phyloP scores from a whole-genome alignment of 2,329 filamentous ascomycete genomes.

The Tolypocladium pustulatum region DNA sequence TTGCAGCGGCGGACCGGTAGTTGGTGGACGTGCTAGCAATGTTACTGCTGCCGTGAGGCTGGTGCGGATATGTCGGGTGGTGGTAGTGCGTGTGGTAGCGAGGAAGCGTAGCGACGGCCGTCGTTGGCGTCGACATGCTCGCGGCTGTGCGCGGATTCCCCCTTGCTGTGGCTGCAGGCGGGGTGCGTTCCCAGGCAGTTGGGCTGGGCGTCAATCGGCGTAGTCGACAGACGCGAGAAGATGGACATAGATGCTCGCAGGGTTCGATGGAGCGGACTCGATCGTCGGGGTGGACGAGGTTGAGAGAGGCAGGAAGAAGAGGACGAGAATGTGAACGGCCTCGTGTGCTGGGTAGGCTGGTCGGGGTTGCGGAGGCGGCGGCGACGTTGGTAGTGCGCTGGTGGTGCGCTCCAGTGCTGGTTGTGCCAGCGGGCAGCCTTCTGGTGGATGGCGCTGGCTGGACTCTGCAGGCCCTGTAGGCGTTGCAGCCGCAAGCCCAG shows the following conservation, averaged over 20 bases:
- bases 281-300: neutral
- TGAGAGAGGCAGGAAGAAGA: neutral
- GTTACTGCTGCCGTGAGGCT: conserved; percentile 14
- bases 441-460: neutral
- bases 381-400: neutral
- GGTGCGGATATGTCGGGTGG: conserved; percentile 44
- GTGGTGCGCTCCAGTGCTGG: neutral
- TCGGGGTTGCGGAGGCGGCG: neutral
- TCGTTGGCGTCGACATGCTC: conserved; percentile 71
- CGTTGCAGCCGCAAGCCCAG: neutral
- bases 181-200: neutral
- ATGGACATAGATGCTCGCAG: neutral
- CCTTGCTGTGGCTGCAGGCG: conserved; percentile 2
- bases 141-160: neutral
- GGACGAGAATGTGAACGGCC: neutral
- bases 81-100: conserved; percentile 58
- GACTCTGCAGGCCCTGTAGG: neutral
- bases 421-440: neutral
- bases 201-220: neutral
- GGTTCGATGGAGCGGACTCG: neutral
- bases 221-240: neutral
- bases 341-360: neutral
- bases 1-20: conserved; percentile 17
- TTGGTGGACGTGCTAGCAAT: conserved; percentile 11
- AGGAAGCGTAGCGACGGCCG: conserved; percentile 62